phyloP scores from a whole-genome alignment of 768 basidiomycete genomes.

The Leucogyrophana mollusca region DNA sequence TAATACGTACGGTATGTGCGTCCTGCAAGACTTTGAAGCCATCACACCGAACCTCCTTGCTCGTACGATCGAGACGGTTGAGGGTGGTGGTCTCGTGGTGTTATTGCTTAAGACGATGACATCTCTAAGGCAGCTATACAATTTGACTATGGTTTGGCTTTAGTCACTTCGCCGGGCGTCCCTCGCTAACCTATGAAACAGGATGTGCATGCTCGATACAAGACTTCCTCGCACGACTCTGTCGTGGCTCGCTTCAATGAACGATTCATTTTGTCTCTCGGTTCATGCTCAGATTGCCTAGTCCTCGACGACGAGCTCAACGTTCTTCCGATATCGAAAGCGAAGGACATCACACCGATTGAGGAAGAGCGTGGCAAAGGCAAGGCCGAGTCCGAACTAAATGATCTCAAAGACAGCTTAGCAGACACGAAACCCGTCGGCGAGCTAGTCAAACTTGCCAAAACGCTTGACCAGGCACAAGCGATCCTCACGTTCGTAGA shows the following conservation, averaged over 20 bases:
- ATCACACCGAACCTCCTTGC: constrained; percentile 97
- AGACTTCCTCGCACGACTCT: constrained; percentile 86
- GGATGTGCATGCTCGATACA: constrained; percentile 95
- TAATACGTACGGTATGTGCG: constrained; percentile 96
- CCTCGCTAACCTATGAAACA: constrained; percentile 26
- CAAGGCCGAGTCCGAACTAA: constrained; percentile 61
- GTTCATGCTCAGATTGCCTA: constrained; percentile 88
- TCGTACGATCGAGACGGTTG: constrained; percentile 96
- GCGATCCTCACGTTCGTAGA: constrained; percentile 94
- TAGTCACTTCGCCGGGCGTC: background rate
- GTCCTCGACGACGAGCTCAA: constrained; percentile 98
- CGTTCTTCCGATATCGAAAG: constrained; percentile 92
- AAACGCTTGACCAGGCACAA: constrained; percentile 93
- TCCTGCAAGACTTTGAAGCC: constrained; percentile 97
- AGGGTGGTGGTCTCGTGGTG: constrained; percentile 90
- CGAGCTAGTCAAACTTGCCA: constrained; percentile 85
- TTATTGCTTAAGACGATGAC: constrained; percentile 94
- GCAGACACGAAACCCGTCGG: constrained; percentile 85
- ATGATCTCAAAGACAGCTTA: constrained; percentile 74
- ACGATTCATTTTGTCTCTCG: constrained; percentile 95
- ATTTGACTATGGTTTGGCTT: constrained; percentile 73
- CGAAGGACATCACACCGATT: constrained; percentile 84
- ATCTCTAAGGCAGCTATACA: constrained; percentile 87
- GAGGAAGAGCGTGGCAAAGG: constrained; percentile 48
- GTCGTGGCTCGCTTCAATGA: constrained; percentile 97